phyloP scores from a whole-genome alignment of 208 protist genomes.

The Wallacemonas sp. region DNA sequence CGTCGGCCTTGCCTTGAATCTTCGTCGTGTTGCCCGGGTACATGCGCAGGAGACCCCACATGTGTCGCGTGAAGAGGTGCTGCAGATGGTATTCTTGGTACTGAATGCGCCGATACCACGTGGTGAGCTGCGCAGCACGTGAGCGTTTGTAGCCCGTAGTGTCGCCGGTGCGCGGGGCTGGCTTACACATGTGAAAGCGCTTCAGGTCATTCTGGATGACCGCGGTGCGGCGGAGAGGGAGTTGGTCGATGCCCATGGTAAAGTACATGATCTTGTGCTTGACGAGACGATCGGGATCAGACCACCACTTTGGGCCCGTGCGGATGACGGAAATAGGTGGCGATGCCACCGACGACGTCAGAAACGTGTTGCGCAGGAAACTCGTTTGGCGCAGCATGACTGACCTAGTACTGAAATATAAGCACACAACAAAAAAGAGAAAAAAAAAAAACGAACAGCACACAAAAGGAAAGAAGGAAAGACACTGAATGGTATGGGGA shows the following conservation, averaged over 20 bases:
- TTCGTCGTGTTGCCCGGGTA: conserved; percentile 89
- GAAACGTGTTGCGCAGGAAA: conserved; percentile 72
- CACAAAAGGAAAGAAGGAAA: no score
- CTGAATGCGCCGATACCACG: conserved; percentile 89
- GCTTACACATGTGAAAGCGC: conserved; percentile 84
- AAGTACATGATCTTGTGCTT: conserved; percentile 91
- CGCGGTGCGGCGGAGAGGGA: conserved; percentile 82
- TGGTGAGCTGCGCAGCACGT: conserved; percentile 69
- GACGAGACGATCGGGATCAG: conserved; percentile 86
- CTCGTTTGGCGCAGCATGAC: conserved; percentile 46
- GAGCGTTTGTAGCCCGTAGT: conserved; percentile 86
- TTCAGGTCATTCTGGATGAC: conserved; percentile 82
- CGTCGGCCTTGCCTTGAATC: conserved; percentile 64
- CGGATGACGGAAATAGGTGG: conserved; percentile 83
- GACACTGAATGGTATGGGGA: no score
- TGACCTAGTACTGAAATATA: background rate
- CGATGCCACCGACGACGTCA: conserved; percentile 70
- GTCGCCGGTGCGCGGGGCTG: conserved; percentile 63
- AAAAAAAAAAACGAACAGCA: background rate
- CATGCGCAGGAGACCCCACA: conserved; percentile 79
- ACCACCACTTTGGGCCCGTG: conserved; percentile 82
- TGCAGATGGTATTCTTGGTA: conserved; percentile 92
- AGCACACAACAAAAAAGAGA: background rate
- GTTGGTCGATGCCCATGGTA: conserved; percentile 86
- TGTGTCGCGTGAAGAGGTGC: conserved; percentile 87